A percentile compares a stretch with the other conserved stretches of the same genome.
These are phyloP conservation scores for Corchorus olitorius DNA, from an alignment of 345 rosid genomes.

Conservation along the genomic window DNA sequence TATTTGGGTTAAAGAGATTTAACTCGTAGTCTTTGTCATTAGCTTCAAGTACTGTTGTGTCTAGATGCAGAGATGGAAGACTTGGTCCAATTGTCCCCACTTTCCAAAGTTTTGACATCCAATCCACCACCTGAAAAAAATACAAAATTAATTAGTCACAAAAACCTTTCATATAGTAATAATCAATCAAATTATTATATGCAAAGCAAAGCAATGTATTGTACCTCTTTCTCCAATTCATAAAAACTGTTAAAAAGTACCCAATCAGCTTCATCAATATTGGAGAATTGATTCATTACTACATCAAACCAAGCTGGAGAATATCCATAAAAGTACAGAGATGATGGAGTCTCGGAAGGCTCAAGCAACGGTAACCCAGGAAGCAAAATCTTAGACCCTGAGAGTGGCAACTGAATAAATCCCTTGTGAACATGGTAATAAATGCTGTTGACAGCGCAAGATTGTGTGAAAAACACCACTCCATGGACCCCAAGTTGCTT, in stretches of 20 bases:
- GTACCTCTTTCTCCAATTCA: slow-evolving; percentile 21
- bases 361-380: slow-evolving; percentile 32
- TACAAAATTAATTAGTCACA: too few species aligned
- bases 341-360: slow-evolving; percentile 24
- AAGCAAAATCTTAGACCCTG: slow-evolving; percentile 12
- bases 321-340: slow-evolving; percentile 22
- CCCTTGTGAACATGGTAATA: slow-evolving; percentile 34
- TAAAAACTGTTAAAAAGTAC: slow-evolving; percentile 26
- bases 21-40: slow-evolving; percentile 51
- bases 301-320: not conserved
- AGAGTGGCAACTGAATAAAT: slow-evolving; percentile 18
- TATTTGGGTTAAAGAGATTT: slow-evolving; percentile 38
- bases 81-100: slow-evolving; percentile 27
- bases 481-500: slow-evolving; percentile 26
- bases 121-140: slow-evolving; percentile 29
- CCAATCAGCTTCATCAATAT: slow-evolving; percentile 35
- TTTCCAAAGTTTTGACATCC: slow-evolving; percentile 33
- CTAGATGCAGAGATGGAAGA: slow-evolving; percentile 30
- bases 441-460: slow-evolving; percentile 34
- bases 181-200: not conserved
- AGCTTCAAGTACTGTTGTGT: slow-evolving; percentile 48
- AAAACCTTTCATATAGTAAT: too few species aligned
- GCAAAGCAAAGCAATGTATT: too few species aligned
- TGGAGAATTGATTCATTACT: slow-evolving; percentile 28
- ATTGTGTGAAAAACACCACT: slow-evolving; percentile 33